Percentiles rank a stretch among this genome's conserved stretches.
These are phyloP conservation scores for Fusarium denticulatum DNA, from an alignment of 2,329 filamentous ascomycete species.

Conservation along the genomic window DNA sequence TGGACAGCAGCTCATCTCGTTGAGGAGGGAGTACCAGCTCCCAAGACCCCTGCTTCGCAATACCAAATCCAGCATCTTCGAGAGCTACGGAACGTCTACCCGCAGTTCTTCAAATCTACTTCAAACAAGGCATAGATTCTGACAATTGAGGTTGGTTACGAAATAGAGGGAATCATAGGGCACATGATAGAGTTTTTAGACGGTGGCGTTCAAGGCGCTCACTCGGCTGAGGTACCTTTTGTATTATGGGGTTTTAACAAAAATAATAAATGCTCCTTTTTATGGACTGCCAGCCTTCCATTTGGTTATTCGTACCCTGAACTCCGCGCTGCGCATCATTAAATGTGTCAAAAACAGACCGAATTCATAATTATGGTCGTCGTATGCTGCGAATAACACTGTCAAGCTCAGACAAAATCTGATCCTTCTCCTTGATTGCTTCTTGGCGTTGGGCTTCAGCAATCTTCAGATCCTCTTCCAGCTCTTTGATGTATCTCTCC, in stretches of 20 bases:
- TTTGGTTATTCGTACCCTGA: conserved; percentile 7
- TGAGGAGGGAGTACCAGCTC: conserved; percentile 75
- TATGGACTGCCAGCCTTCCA: neutral
- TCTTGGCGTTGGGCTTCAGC: conserved; percentile 71
- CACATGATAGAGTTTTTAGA: conserved; percentile 11
- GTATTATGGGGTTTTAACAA: conserved; percentile 5
- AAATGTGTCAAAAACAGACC: neutral
- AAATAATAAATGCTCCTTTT: neutral
- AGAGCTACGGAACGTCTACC: conserved; percentile 80
- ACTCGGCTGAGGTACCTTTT: conserved; percentile 25
- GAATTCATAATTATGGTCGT: conserved; percentile 57
- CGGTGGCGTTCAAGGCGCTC: conserved; percentile 28
- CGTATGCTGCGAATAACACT: conserved; percentile 68
- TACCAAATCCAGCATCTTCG: conserved; percentile 80
- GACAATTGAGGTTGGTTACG: neutral
- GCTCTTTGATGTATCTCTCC: conserved; percentile 70
- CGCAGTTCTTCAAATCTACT: conserved; percentile 80
- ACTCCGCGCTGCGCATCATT: conserved; percentile 36
- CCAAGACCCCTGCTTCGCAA: conserved; percentile 72
- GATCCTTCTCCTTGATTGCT: conserved; percentile 71
- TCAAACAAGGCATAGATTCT: conserved; percentile 12
- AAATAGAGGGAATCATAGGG: neutral
- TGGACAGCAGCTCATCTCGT: conserved; percentile 90
- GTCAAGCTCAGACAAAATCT: conserved; percentile 68
- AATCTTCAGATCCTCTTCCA: conserved; percentile 72